Conservation (phyloP, 2,329 filamentous ascomycete species). For the Fusarium sp. region DNA sequence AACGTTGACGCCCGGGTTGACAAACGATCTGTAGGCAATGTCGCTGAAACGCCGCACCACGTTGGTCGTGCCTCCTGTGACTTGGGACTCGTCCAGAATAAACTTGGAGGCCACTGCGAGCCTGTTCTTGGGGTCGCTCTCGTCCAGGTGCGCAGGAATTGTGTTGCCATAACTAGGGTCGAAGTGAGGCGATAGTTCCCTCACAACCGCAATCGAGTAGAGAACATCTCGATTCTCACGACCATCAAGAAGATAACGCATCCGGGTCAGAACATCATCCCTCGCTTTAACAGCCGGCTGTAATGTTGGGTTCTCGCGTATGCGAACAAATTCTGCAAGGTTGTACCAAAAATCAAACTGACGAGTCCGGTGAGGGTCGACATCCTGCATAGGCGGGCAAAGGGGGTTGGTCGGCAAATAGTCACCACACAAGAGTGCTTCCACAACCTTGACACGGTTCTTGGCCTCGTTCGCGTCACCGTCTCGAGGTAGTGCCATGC, state of each 20-base stretch:
- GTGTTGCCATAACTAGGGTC: conserved; percentile 65
- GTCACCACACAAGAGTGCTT: conserved; percentile 77
- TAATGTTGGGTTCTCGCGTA: conserved; percentile 64
- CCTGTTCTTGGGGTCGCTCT: conserved; percentile 71
- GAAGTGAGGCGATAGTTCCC: conserved; percentile 73
- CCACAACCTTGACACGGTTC: conserved; percentile 76
- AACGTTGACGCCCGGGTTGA: conserved; percentile 61
- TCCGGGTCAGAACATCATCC: conserved; percentile 68
- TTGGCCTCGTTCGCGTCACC: conserved; percentile 70
- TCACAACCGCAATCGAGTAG: conserved; percentile 84
- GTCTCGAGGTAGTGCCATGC: conserved; percentile 55
- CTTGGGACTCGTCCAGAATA: conserved; percentile 68
- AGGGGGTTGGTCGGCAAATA: conserved; percentile 67
- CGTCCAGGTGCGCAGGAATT: conserved; percentile 67
- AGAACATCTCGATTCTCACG: conserved; percentile 89
- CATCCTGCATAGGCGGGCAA: conserved; percentile 57
- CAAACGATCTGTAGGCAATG: conserved; percentile 68
- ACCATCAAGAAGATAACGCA: conserved; percentile 76
- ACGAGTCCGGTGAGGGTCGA: conserved; percentile 63
- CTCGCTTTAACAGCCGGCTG: conserved; percentile 58
- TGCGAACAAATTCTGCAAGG: conserved; percentile 70
- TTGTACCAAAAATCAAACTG: conserved; percentile 85
- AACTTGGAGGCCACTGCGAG: conserved; percentile 74
- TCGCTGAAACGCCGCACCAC: conserved; percentile 74
- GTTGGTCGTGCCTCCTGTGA: conserved; percentile 74